Evolutionary conservation across 202 grass and related monocot species (phyloP).

Genomic region (Zizania palustris): DNA sequence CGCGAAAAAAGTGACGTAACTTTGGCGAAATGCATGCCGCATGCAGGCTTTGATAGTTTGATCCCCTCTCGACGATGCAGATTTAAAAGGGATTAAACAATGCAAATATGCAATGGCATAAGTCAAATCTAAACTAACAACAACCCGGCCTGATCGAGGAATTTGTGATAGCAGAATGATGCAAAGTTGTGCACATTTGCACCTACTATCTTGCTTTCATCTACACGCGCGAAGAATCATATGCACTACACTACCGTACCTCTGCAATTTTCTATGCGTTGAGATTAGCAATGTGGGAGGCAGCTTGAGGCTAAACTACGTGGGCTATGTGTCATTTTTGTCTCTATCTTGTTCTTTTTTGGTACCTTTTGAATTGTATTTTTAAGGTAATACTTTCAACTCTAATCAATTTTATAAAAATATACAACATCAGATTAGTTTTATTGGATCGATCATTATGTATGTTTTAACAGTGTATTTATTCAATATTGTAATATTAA

Average conservation of each 20-base stretch:
- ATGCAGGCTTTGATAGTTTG: slow-evolving; percentile 39
- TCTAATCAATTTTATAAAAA: too few relatives aligned
- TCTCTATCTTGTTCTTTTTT: slow-evolving; percentile 35
- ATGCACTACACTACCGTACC: slow-evolving; percentile 61
- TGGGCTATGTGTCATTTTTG: slow-evolving; percentile 51
- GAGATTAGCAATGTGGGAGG: slow-evolving; percentile 32
- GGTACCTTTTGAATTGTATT: background rate
- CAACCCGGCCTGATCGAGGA: slow-evolving; percentile 17
- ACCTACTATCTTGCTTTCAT: slow-evolving; percentile 32
- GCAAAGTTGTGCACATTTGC: slow-evolving; percentile 44
- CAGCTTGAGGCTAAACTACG: slow-evolving; percentile 54
- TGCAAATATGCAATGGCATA: slow-evolving; percentile 45
- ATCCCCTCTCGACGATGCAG: slow-evolving; percentile 65
- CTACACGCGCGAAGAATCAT: slow-evolving; percentile 67
- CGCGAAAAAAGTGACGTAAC: slow-evolving; percentile 56
- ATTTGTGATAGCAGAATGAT: slow-evolving; percentile 57
- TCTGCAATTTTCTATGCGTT: slow-evolving; percentile 53
- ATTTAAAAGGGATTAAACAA: slow-evolving; percentile 74
- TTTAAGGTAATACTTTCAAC: too few relatives aligned
- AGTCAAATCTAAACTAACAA: slow-evolving; percentile 88
- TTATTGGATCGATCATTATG: too few relatives aligned
- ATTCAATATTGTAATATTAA: too few relatives aligned
- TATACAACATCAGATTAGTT: too few relatives aligned
- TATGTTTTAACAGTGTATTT: too few relatives aligned
- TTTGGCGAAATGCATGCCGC: slow-evolving; percentile 60